phyloP scores from a whole-genome alignment of 768 basidiomycete genomes.

The Pleurotus sapidus region DNA sequence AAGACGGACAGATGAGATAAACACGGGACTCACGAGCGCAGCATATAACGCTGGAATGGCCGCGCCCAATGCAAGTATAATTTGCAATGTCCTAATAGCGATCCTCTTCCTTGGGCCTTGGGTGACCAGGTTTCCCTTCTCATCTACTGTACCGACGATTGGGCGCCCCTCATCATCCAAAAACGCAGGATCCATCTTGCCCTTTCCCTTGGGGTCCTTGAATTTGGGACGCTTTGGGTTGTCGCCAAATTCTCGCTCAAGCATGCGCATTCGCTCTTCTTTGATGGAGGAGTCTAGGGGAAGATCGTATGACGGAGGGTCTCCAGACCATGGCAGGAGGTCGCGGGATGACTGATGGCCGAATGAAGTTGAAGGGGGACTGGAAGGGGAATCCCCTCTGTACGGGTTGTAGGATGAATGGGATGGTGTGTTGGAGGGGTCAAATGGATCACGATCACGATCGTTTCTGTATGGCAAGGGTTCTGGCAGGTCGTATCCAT shows the following conservation, averaged over 20 bases:
- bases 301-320: constrained; percentile 40
- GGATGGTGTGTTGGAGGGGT: constrained; percentile 24
- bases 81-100: constrained; percentile 43
- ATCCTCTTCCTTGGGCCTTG: constrained; percentile 61
- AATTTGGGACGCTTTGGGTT: constrained; percentile 25
- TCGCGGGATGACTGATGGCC: constrained; percentile 40
- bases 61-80: constrained; percentile 47
- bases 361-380: constrained; percentile 27
- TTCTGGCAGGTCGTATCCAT: constrained; percentile 10
- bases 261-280: constrained; percentile 69
- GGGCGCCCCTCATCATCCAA: constrained; percentile 46
- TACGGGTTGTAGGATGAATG: constrained; percentile 28
- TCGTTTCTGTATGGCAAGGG: constrained; percentile 25
- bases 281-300: constrained; percentile 50
- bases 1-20: background rate
- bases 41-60: constrained; percentile 60
- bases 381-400: constrained; percentile 25
- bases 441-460: constrained; percentile 20
- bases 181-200: constrained; percentile 22
- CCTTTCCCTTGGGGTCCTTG: constrained; percentile 22
- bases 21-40: constrained; percentile 45
- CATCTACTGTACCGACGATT: constrained; percentile 56
- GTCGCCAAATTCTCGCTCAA: constrained; percentile 63
- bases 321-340: constrained; percentile 51
- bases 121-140: constrained; percentile 57